Conservation (phyloP, 257 asterid species). For the Linderniella brevidens region DNA sequence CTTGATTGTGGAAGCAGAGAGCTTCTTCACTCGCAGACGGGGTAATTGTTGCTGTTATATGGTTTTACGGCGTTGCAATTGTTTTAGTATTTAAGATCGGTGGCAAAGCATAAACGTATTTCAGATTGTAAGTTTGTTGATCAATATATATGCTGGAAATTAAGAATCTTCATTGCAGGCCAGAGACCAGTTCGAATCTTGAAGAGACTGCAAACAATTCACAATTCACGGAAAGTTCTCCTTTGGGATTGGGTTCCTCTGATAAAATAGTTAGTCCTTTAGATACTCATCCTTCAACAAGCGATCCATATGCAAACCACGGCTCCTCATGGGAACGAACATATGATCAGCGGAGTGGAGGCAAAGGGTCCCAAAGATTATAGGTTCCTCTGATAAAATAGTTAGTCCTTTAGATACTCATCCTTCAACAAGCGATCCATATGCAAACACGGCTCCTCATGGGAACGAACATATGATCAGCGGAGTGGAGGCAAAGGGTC, state of each 20-base stretch:
- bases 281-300: slow-evolving; percentile 10
- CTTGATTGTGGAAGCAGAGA: no score
- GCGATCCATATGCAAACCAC: slow-evolving; percentile 11
- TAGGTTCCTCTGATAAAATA: no score
- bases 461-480: slow-evolving; percentile 19
- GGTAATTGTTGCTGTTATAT: no score
- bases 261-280: slow-evolving; percentile 11
- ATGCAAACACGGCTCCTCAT: slow-evolving; percentile 16
- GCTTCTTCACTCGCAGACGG: no score
- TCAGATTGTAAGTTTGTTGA: slow-evolving; percentile 1
- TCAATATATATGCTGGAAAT: slow-evolving; percentile 23
- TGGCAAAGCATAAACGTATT: no score
- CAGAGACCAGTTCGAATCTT: slow-evolving; percentile 11
- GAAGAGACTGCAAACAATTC: slow-evolving; percentile 13
- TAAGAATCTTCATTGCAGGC: slow-evolving; percentile 9
- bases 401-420: slow-evolving; percentile 12
- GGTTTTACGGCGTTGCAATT: no score
- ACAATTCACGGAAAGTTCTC: slow-evolving; percentile 9
- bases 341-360: slow-evolving; percentile 16
- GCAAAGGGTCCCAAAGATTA: slow-evolving; percentile 31
- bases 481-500: slow-evolving; percentile 15
- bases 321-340: slow-evolving; percentile 18
- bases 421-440: slow-evolving; percentile 9
- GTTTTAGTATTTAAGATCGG: no score
- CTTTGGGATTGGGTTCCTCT: slow-evolving; percentile 10